Conservation (phyloP, 495 filamentous ascomycete species). For the Xeromyces bisporus region DNA sequence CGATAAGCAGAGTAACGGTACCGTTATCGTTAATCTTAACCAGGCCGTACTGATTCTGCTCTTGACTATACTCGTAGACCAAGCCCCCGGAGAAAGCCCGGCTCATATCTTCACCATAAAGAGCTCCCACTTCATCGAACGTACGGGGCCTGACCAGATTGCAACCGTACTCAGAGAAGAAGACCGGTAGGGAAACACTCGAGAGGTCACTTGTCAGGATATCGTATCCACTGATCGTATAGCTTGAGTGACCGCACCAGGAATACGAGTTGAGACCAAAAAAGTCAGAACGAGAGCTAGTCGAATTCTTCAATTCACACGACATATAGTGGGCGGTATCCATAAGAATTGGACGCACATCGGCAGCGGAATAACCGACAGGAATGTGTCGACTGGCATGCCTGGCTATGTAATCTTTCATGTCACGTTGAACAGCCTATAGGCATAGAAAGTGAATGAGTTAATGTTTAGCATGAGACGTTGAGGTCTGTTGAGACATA, state of each 20-base stretch:
- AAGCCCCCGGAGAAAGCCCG: constrained; percentile 67
- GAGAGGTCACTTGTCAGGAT: constrained; percentile 51
- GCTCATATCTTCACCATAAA: constrained; percentile 73
- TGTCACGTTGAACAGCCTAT: constrained; percentile 58
- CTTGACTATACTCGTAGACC: constrained; percentile 75
- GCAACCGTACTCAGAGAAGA: constrained; percentile 96
- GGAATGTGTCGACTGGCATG: constrained; percentile 53
- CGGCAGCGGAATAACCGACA: constrained; percentile 88
- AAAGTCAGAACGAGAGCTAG: constrained; percentile 56
- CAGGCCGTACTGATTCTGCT: constrained; percentile 66
- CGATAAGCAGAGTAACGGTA: constrained; percentile 43
- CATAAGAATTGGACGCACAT: constrained; percentile 61
- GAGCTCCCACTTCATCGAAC: constrained; percentile 65
- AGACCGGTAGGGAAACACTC: constrained; percentile 62
- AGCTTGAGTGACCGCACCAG: constrained; percentile 74
- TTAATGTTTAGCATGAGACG: constrained; percentile 43
- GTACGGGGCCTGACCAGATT: constrained; percentile 61
- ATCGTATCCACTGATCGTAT: constrained; percentile 54
- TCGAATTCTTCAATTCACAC: constrained; percentile 52
- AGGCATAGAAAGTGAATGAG: constrained; percentile 4
- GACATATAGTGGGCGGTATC: constrained; percentile 75
- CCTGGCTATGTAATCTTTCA: constrained; percentile 75
- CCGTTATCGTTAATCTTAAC: constrained; percentile 50
- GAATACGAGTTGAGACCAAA: constrained; percentile 93
- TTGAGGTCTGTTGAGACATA: constrained; percentile 4